Percentiles rank a stretch among this genome's conserved stretches.
These are phyloP conservation scores for Colletotrichum tropicicola DNA, from an alignment of 2,329 filamentous ascomycete species.

Conservation along the genomic window DNA sequence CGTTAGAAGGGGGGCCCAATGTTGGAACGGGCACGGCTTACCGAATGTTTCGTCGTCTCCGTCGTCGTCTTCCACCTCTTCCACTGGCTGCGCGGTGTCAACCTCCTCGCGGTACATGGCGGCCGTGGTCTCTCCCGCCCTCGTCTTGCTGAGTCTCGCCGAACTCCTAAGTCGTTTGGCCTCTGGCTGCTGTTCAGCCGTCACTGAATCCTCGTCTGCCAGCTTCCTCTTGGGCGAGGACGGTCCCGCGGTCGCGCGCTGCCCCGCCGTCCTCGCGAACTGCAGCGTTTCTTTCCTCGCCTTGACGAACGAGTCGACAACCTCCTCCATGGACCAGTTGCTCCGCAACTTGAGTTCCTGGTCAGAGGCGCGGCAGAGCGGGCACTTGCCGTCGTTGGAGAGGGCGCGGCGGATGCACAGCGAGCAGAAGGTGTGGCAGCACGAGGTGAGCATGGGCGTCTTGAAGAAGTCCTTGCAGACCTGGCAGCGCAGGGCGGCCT, in stretches of 20 bases:
- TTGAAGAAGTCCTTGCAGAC: constrained; percentile 98
- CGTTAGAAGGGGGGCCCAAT: constrained; percentile 20
- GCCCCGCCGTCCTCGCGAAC: constrained; percentile 63
- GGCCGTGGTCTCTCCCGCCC: constrained; percentile 45
- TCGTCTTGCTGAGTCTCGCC: constrained; percentile 55
- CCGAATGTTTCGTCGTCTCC: constrained; percentile 13
- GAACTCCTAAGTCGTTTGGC: constrained; percentile 64
- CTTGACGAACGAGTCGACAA: constrained; percentile 79
- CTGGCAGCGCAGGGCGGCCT: constrained; percentile 89
- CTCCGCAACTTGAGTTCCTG: constrained; percentile 86
- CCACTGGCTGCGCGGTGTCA: constrained; percentile 1
- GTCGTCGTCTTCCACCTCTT: constrained; percentile 15
- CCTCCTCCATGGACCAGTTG: constrained; percentile 86
- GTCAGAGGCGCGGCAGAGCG: constrained; percentile 79
- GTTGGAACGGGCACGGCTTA: not conserved
- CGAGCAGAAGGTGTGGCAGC: constrained; percentile 96
- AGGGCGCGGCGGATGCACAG: constrained; percentile 91
- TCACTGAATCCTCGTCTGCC: constrained; percentile 37
- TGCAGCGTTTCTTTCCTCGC: constrained; percentile 70
- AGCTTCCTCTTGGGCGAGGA: constrained; percentile 63
- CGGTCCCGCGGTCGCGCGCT: constrained; percentile 32
- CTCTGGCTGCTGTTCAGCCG: constrained; percentile 36
- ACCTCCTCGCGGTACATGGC: constrained; percentile 38
- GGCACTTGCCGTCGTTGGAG: constrained; percentile 85
- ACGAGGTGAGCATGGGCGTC: constrained; percentile 94